These are phyloP conservation scores for Ceratocystiopsis minuta DNA, from an alignment of 2,329 filamentous ascomycete genomes.

Conservation along the genomic window DNA sequence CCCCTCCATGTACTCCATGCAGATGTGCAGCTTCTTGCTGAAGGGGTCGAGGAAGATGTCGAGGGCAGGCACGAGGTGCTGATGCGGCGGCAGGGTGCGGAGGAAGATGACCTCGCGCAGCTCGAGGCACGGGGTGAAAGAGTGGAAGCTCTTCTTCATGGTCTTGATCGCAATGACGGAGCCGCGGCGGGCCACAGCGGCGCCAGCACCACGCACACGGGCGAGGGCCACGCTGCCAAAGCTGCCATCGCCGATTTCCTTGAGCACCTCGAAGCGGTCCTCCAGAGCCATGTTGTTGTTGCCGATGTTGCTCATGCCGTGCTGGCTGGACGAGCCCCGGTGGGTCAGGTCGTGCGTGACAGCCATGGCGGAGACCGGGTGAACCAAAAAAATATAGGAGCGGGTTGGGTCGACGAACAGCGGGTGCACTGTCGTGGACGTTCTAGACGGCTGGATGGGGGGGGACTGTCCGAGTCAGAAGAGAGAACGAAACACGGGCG, in stretches of 20 bases:
- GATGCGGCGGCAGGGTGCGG: constrained; percentile 69
- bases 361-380: constrained; percentile 40
- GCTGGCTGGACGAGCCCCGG: constrained; percentile 41
- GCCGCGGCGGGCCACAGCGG: constrained; percentile 72
- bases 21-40: constrained; percentile 91
- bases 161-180: constrained; percentile 97
- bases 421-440: too few relatives aligned
- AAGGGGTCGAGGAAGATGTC: constrained; percentile 97
- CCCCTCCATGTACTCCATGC: constrained; percentile 99
- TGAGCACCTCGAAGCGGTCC: constrained; percentile 90
- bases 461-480: too few relatives aligned
- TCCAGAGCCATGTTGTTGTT: constrained; percentile 47
- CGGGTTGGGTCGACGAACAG: background rate
- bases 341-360: constrained; percentile 56
- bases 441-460: too few relatives aligned
- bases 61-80: constrained; percentile 86
- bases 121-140: constrained; percentile 75
- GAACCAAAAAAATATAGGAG: background rate
- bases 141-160: constrained; percentile 99
- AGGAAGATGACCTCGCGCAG: constrained; percentile 94
- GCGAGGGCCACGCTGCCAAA: constrained; percentile 92
- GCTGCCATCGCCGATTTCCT: constrained; percentile 96
- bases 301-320: constrained; percentile 14
- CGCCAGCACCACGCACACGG: constrained; percentile 76
- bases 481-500: too few relatives aligned